Evolutionary conservation across 179 eudicot species (phyloP).

Genomic region (Beta macrorhiza): DNA sequence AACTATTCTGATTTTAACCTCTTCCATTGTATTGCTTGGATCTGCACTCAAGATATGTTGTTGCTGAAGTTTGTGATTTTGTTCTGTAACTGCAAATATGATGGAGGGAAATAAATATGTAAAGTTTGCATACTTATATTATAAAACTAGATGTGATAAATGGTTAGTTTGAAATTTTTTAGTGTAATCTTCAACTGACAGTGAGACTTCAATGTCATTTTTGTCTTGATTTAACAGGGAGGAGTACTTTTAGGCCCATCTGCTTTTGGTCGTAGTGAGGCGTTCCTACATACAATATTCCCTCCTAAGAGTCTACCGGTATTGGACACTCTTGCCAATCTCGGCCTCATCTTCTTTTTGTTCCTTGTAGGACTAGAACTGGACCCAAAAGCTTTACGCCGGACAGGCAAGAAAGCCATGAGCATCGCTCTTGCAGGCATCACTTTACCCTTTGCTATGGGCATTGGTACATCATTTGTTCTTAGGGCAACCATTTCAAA

Average conservation of each 20-base stretch:
- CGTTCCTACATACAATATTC: constrained; percentile 41
- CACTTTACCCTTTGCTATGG: constrained; percentile 44
- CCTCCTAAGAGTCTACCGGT: constrained; percentile 52
- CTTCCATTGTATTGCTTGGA: neutral
- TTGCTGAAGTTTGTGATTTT: neutral
- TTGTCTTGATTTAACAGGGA: constrained; percentile 47
- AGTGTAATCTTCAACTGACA: neutral
- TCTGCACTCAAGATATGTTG: neutral
- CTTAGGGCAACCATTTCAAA: constrained; percentile 48
- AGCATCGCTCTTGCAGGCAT: constrained; percentile 53
- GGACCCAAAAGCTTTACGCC: constrained; percentile 40
- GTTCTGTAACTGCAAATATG: neutral
- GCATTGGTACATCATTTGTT: constrained; percentile 48
- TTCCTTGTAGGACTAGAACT: constrained; percentile 52
- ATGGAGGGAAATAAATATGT: neutral
- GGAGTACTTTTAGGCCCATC: constrained; percentile 62
- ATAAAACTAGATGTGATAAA: too few relatives aligned
- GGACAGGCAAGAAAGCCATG: constrained; percentile 48
- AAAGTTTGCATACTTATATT: neutral
- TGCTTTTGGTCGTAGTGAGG: constrained; percentile 44
- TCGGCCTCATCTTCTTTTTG: constrained; percentile 53
- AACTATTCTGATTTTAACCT: neutral
- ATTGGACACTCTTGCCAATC: constrained; percentile 52
- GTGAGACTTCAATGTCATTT: neutral
- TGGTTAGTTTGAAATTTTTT: neutral